Percentiles rank a stretch among this genome's conserved stretches.
Conservation (phyloP, 805 yeast genomes). For the Teunomyces pallodes region DNA sequence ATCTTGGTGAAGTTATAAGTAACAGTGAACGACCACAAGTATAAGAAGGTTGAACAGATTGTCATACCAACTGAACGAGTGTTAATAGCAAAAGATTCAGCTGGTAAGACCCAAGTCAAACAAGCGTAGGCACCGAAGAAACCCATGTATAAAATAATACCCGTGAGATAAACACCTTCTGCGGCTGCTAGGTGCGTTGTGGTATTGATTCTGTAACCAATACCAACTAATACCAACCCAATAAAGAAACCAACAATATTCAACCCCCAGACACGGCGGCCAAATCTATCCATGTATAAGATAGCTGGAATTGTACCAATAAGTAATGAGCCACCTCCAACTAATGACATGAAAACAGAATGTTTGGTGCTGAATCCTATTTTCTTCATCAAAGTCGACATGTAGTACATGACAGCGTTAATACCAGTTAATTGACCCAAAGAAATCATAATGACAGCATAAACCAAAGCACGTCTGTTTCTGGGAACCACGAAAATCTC, state of each 20-base stretch:
- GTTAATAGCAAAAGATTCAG: constrained; percentile 59
- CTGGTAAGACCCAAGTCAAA: constrained; percentile 67
- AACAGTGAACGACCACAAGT: constrained; percentile 61
- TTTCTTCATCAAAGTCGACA: constrained; percentile 53
- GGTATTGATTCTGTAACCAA: constrained; percentile 46
- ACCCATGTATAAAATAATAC: constrained; percentile 60
- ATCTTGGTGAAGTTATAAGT: constrained; percentile 61
- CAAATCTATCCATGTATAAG: constrained; percentile 54
- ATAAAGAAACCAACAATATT: constrained; percentile 57
- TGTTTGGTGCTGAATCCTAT: constrained; percentile 53
- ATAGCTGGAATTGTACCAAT: constrained; percentile 68
- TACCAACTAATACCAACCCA: constrained; percentile 60
- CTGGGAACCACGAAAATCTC: constrained; percentile 57
- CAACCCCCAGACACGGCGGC: constrained; percentile 59
- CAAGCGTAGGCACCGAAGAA: constrained; percentile 68
- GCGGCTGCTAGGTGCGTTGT: constrained; percentile 44
- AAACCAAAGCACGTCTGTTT: constrained; percentile 59
- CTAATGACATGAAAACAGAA: constrained; percentile 64
- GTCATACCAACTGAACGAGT: constrained; percentile 68
- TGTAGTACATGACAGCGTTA: constrained; percentile 63
- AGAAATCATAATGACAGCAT: constrained; percentile 55
- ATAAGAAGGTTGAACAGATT: constrained; percentile 51
- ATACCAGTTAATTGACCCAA: constrained; percentile 69
- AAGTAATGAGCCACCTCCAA: constrained; percentile 63
- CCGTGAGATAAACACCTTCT: constrained; percentile 60